Conservation (phyloP, 108 stramenopile genomes). For the Aureococcus anophagefferens region DNA sequence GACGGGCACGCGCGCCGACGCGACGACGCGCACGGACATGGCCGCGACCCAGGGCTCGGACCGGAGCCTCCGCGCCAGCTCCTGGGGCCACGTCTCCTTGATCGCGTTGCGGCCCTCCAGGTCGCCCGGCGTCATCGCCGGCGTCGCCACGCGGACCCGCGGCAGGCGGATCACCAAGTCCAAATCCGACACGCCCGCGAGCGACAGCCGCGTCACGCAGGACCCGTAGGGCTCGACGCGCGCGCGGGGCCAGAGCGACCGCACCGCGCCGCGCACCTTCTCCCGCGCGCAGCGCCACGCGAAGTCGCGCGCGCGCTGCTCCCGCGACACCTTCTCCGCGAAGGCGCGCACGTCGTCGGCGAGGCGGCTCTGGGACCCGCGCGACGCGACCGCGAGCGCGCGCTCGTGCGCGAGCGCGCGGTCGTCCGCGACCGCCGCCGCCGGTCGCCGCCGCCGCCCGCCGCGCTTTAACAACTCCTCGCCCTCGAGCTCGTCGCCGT, state of each 20-base stretch:
- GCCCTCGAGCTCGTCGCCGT: too few species aligned
- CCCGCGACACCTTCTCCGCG: too few species aligned
- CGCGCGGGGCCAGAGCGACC: constrained; percentile 40
- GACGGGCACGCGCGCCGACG: constrained; percentile 37
- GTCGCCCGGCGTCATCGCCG: constrained; percentile 35
- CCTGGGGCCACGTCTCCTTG: constrained; percentile 47
- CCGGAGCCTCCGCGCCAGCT: constrained; percentile 35
- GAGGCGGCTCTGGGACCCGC: too few species aligned
- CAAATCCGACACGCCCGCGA: constrained; percentile 33
- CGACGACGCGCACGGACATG: constrained; percentile 36
- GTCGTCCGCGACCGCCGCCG: too few species aligned
- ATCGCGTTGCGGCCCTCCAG: constrained; percentile 48
- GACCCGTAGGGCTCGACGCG: constrained; percentile 41
- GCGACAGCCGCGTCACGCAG: constrained; percentile 32
- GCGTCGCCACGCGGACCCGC: constrained; percentile 35
- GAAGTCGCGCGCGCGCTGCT: too few species aligned
- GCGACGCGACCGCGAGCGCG: too few species aligned
- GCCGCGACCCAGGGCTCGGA: constrained; percentile 33
- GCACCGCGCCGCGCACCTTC: constrained; percentile 17
- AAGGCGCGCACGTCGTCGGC: too few species aligned
- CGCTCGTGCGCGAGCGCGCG: too few species aligned
- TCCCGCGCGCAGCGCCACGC: too few species aligned
- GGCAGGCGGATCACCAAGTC: constrained; percentile 49
- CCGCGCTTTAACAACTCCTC: too few species aligned
- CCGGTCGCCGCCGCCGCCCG: too few species aligned